phyloP scores from a whole-genome alignment of 2,329 filamentous ascomycete species.

The Cordyceps fumosorosea region DNA sequence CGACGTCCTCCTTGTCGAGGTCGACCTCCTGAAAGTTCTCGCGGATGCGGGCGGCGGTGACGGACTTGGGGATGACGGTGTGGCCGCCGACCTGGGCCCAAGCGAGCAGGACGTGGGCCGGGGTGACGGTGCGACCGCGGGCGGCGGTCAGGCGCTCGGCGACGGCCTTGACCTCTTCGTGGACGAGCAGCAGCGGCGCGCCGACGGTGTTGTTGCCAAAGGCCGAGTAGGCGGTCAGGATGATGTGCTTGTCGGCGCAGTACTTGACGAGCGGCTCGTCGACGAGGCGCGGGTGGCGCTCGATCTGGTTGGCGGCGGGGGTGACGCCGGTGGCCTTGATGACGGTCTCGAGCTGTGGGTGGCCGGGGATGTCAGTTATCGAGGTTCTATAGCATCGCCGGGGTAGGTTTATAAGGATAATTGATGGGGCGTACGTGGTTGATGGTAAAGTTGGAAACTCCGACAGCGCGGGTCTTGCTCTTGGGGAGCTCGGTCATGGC shows the following conservation, averaged over 20 bases:
- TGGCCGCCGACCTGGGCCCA: conserved; percentile 55
- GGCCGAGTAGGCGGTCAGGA: conserved; percentile 59
- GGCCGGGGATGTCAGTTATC: neutral
- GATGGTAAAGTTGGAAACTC: conserved; percentile 68
- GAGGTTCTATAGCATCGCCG: too few relatives aligned
- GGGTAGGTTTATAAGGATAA: neutral
- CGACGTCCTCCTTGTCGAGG: conserved; percentile 50
- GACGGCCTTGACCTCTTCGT: conserved; percentile 47
- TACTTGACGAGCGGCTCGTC: conserved; percentile 51
- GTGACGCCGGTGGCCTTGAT: conserved; percentile 51
- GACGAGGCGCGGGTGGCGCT: conserved; percentile 60
- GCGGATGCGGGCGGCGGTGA: conserved; percentile 60
- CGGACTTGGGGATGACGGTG: conserved; percentile 69
- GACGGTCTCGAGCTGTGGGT: conserved; percentile 41
- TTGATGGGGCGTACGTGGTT: conserved; percentile 32
- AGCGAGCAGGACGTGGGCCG: conserved; percentile 45
- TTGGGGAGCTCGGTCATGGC: conserved; percentile 51
- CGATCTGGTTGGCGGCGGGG: conserved; percentile 61
- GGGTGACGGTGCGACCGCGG: conserved; percentile 32
- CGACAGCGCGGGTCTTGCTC: conserved; percentile 58
- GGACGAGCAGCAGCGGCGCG: conserved; percentile 50
- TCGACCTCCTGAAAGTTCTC: conserved; percentile 65
- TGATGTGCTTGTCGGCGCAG: conserved; percentile 55
- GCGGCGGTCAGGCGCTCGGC: conserved; percentile 38
- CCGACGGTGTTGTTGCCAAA: conserved; percentile 41